Conservation (phyloP, 2,329 filamentous ascomycete species). For the Hortaea sp. region DNA sequence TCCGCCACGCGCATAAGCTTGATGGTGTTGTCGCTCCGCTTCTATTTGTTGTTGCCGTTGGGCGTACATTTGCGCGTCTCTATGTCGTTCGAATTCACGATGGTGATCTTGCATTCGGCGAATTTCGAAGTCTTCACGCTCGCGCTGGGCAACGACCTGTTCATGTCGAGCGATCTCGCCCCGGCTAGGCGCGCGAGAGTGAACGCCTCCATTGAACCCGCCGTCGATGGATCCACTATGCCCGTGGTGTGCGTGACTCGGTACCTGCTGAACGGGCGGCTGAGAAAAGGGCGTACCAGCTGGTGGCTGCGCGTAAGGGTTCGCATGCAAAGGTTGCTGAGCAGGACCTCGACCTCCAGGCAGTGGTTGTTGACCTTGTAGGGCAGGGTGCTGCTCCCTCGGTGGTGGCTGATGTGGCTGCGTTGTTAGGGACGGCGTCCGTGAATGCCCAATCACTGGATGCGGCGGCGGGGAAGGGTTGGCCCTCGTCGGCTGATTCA, state of each 20-base stretch:
- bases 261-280: slow-evolving; percentile 13
- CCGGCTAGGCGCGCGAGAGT: slow-evolving; percentile 18
- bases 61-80: neutral
- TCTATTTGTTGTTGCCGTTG: slow-evolving; percentile 1
- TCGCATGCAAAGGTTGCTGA: slow-evolving; percentile 17
- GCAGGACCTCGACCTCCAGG: slow-evolving; percentile 10
- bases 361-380: slow-evolving; percentile 7
- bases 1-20: slow-evolving; percentile 4
- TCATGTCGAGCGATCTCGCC: slow-evolving; percentile 19
- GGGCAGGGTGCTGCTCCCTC: slow-evolving; percentile 7
- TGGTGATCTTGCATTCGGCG: slow-evolving; percentile 5
- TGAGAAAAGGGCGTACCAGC: slow-evolving; percentile 13
- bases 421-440: slow-evolving; percentile 22
- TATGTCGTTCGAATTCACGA: slow-evolving; percentile 4
- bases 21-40: slow-evolving; percentile 5
- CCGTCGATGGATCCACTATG: slow-evolving; percentile 21
- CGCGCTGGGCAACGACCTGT: slow-evolving; percentile 8
- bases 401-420: slow-evolving; percentile 12
- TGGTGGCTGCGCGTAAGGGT: slow-evolving; percentile 18
- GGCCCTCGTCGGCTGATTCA: slow-evolving; percentile 18
- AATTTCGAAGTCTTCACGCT: slow-evolving; percentile 7
- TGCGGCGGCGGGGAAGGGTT: slow-evolving; percentile 28
- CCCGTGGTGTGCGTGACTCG: slow-evolving; percentile 20
- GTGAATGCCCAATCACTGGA: slow-evolving; percentile 19
- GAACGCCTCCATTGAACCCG: slow-evolving; percentile 8